Base-by-base conservation (phyloP, 2,329 filamentous ascomycete genomes). In the Trichoderma sp. region DNA sequence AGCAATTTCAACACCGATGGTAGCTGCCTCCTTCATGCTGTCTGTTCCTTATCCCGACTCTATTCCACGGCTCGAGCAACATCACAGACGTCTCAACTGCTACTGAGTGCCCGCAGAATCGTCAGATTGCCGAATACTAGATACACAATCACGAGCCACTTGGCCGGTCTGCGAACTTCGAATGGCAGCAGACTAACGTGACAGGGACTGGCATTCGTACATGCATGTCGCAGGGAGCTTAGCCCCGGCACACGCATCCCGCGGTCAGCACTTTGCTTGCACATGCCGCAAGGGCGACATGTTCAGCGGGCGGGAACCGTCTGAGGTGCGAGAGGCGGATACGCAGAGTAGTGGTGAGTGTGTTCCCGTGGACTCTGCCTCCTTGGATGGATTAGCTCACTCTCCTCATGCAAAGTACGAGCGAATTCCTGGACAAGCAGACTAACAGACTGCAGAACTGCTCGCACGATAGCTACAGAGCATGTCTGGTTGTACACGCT, bases 221-320 rank as follows among this genome's bases (percentile, higher is more conserved):
- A 28, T 44, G 39, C n/a, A 39, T 50, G 39, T 28, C 12, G 48
- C 34, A 52, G 58, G 48, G 58, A 61, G 34, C 39, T 34, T 54
- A 62, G 59, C 48, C 54, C 59, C 59, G 59, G 48, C 48, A 62
- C 39, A 62, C 47, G 39, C 56, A 24, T 51, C 48, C 59, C 56
- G 47, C 12, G 24, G 59, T 62, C 59, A 62, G 48, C 48, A 62
- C 59, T 54, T 62, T 62, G 51, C 48, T 62, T 34, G 48, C 30
- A 34, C 59, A 54, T 21, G 26, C n/a, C 24, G 43, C 21, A 57
- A 57, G 56, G 56, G 56, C 28, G 34, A 60, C 44, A 24, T 41
- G 21, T 60, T 34, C 24, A 50, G 34, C 57, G 57, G 26, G 51
- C 39, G 21, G 15, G 41, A n/a, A 12, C 17, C 19, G 28, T 21